These are phyloP conservation scores for Ceratobasidium sp. DNA, from an alignment of 1,284 basidiomycete genomes.

Conservation along the genomic window DNA sequence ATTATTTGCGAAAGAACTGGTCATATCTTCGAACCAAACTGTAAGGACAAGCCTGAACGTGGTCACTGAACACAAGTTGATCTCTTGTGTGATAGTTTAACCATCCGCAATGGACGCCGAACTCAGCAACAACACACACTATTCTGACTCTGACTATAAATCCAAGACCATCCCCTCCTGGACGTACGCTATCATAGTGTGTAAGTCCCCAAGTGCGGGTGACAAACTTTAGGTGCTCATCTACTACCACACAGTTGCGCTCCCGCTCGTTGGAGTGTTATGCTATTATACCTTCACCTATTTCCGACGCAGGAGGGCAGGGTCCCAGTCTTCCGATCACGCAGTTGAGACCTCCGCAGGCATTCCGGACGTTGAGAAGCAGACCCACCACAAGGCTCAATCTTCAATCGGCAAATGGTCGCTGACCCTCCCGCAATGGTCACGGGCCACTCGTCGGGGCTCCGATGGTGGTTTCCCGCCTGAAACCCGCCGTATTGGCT, in stretches of 20 bases:
- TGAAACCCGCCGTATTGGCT: conserved; percentile 23
- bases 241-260: background rate
- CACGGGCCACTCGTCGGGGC: conserved; percentile 12
- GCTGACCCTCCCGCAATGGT: conserved; percentile 17
- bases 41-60: conserved; percentile 6
- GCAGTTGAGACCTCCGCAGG: background rate
- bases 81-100: background rate
- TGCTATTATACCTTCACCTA: background rate
- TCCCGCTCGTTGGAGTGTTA: conserved; percentile 9
- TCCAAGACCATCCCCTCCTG: conserved; percentile 3
- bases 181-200: conserved; percentile 1
- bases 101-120: conserved; percentile 13
- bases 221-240: background rate
- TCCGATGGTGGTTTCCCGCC: conserved; percentile 39
- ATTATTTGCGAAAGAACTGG: conserved; percentile 19
- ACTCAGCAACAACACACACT: background rate
- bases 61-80: background rate
- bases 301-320: background rate
- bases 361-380: conserved; percentile 14
- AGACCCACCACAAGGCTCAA: background rate
- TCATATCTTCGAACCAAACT: background rate
- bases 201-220: background rate
- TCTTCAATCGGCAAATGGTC: conserved; percentile 37
- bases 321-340: background rate
- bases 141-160: background rate